These are phyloP conservation scores for Pythium periplocum DNA, from an alignment of 352 stramenopile genomes.

Conservation along the genomic window DNA sequence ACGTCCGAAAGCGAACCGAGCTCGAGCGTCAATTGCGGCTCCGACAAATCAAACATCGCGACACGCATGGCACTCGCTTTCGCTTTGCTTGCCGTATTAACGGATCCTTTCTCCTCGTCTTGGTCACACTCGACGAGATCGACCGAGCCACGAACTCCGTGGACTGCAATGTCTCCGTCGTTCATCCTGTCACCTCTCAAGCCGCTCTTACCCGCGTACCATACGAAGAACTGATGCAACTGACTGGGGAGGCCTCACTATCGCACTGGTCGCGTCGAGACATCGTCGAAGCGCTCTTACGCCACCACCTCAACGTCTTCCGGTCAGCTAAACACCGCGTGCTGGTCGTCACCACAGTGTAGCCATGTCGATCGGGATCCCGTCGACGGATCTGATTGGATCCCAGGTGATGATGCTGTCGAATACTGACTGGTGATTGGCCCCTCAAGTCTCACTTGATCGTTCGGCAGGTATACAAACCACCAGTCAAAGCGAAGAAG, in stretches of 20 bases:
- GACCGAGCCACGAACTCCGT: slow-evolving; percentile 17
- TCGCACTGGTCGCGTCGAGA: slow-evolving; percentile 6
- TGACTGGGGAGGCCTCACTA: not conserved
- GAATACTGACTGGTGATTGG: slow-evolving; percentile 16
- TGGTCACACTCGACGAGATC: slow-evolving; percentile 22
- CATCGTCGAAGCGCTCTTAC: slow-evolving; percentile 18
- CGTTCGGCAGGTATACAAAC: slow-evolving; percentile 3
- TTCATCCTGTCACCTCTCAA: slow-evolving; percentile 14
- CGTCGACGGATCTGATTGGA: not conserved
- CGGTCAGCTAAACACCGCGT: slow-evolving; percentile 22
- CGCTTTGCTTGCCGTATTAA: slow-evolving; percentile 21
- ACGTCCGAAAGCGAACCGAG: slow-evolving; percentile 10
- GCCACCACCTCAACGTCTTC: slow-evolving; percentile 29
- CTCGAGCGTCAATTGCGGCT: slow-evolving; percentile 4
- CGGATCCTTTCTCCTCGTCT: slow-evolving; percentile 18
- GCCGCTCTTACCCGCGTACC: slow-evolving; percentile 18
- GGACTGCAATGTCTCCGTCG: slow-evolving; percentile 18
- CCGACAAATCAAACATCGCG: slow-evolving; percentile 2
- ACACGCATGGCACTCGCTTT: slow-evolving; percentile 17
- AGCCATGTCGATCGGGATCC: slow-evolving; percentile 9
- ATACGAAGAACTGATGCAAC: slow-evolving; percentile 10
- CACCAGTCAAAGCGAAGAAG: slow-evolving; percentile 1
- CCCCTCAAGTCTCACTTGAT: slow-evolving; percentile 10
- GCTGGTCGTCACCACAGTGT: slow-evolving; percentile 23
- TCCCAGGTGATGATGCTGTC: slow-evolving; percentile 9